phyloP scores from a whole-genome alignment of 495 filamentous ascomycete species.

The Tuber magnatum region DNA sequence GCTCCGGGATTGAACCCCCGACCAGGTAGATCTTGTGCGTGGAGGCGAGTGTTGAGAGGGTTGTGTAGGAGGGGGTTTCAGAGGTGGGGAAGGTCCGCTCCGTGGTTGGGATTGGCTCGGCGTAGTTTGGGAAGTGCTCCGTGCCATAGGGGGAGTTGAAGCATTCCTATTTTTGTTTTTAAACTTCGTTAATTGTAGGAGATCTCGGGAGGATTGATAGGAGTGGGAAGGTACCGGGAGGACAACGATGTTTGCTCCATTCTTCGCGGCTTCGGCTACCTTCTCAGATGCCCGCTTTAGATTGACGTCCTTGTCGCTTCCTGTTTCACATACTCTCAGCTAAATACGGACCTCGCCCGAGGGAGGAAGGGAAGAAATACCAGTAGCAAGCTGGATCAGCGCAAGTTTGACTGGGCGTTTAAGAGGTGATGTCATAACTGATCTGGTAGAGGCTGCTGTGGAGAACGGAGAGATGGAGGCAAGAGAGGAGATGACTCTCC shows the following conservation, averaged over 20 bases:
- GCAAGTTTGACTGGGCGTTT: constrained; percentile 71
- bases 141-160: constrained; percentile 97
- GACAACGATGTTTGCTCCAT: constrained; percentile 68
- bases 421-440: constrained; percentile 52
- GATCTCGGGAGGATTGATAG: background rate
- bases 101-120: constrained; percentile 68
- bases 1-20: constrained; percentile 88
- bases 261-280: constrained; percentile 69
- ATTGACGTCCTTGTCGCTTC: constrained; percentile 76
- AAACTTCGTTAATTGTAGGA: constrained; percentile 30
- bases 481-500: constrained; percentile 21
- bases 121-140: constrained; percentile 83
- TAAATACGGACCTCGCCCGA: background rate
- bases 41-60: constrained; percentile 67
- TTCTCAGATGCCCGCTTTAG: constrained; percentile 71
- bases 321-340: constrained; percentile 41
- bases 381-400: constrained; percentile 71
- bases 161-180: constrained; percentile 60
- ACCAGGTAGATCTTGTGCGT: constrained; percentile 72
- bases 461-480: constrained; percentile 11
- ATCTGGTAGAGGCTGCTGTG: constrained; percentile 3
- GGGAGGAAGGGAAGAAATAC: constrained; percentile 40
- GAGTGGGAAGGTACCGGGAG: constrained; percentile 43
- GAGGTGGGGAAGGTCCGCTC: constrained; percentile 49
- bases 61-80: constrained; percentile 64